phyloP scores from a whole-genome alignment of 306 rosid species.

The Fragaria vesca region DNA sequence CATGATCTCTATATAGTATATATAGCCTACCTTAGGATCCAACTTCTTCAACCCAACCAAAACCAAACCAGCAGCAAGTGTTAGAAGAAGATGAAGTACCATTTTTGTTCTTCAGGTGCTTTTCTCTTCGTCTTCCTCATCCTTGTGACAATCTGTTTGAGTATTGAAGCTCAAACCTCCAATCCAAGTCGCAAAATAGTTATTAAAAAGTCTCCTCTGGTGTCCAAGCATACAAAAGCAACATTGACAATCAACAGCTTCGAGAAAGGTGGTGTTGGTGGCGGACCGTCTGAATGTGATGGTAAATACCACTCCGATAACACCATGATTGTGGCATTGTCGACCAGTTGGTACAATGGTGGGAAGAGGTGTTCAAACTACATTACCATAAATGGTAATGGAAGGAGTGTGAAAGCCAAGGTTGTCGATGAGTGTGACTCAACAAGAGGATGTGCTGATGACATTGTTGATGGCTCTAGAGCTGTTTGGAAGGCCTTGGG shows the following conservation, averaged over 20 bases:
- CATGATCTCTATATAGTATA: not conserved
- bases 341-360: not conserved
- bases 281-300: not conserved
- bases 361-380: not conserved
- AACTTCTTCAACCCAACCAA: not conserved
- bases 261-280: constrained; percentile 13
- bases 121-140: constrained; percentile 3
- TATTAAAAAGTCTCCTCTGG: not conserved
- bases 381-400: not conserved
- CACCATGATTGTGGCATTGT: not conserved
- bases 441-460: not conserved
- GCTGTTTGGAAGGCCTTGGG: constrained; percentile 1
- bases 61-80: not conserved
- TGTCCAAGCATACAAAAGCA: not conserved
- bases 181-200: not conserved
- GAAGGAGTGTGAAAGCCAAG: not conserved
- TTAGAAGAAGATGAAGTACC: not conserved
- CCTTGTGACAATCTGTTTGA: not conserved
- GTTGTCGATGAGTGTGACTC: constrained; percentile 4
- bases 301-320: not conserved
- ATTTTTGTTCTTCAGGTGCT: not conserved
- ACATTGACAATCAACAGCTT: not conserved
- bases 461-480: not conserved
- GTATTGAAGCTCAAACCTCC: not conserved
- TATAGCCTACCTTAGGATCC: not conserved